These are phyloP conservation scores for Cystobasidiopsis lactophilus DNA, from an alignment of 768 basidiomycete species.

Conservation along the genomic window DNA sequence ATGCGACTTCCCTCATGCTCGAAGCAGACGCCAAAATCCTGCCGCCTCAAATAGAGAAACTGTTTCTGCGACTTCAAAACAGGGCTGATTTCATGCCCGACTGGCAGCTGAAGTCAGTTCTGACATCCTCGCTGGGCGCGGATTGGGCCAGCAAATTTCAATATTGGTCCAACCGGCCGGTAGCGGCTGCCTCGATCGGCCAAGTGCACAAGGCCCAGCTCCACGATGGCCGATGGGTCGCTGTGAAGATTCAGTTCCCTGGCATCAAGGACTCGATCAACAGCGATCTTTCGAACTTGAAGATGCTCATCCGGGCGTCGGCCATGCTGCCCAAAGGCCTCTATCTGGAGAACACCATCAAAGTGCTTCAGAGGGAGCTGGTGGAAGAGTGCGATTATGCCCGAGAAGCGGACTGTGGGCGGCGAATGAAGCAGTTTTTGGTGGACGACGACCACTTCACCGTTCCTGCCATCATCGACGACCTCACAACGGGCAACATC, in stretches of 20 bases:
- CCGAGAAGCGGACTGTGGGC: constrained; percentile 54
- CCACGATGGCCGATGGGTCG: constrained; percentile 26
- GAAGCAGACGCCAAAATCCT: constrained; percentile 61
- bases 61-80: constrained; percentile 78
- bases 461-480: constrained; percentile 62
- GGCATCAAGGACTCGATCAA: constrained; percentile 67
- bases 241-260: constrained; percentile 78
- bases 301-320: constrained; percentile 56
- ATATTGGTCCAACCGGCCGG: constrained; percentile 18
- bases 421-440: constrained; percentile 31
- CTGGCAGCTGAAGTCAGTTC: constrained; percentile 74
- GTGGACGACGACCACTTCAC: constrained; percentile 43
- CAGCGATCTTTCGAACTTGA: constrained; percentile 69
- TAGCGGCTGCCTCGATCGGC: constrained; percentile 45
- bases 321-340: constrained; percentile 64
- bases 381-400: constrained; percentile 79
- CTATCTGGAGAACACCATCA: constrained; percentile 68
- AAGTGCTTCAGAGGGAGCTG: constrained; percentile 71
- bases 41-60: constrained; percentile 63
- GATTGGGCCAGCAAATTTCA: constrained; percentile 51
- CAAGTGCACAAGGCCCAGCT: constrained; percentile 71
- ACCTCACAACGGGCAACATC: constrained; percentile 55
- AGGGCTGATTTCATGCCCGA: constrained; percentile 97
- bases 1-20: not conserved
- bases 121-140: constrained; percentile 47